A percentile compares a stretch with the other conserved stretches of the same genome.
phyloP scores from a whole-genome alignment of 768 basidiomycete genomes.

The Zangia roseola region DNA sequence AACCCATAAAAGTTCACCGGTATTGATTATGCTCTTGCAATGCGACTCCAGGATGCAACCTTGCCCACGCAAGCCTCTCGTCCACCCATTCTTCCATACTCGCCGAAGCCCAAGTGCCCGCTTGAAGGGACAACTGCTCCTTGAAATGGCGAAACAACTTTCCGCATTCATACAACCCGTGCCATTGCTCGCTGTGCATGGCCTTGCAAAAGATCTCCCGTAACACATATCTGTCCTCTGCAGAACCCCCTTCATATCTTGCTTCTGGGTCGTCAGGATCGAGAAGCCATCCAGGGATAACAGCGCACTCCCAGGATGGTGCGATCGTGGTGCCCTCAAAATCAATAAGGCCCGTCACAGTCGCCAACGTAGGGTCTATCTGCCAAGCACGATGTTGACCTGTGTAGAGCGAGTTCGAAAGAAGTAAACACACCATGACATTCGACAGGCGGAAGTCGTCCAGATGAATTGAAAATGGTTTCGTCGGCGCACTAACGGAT shows the following conservation, averaged over 20 bases:
- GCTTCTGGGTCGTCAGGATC: slow-evolving; percentile 10
- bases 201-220: not conserved
- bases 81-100: no score
- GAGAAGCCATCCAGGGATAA: slow-evolving; percentile 19
- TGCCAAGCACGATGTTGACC: not conserved
- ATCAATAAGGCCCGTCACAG: slow-evolving; percentile 9
- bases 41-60: no score
- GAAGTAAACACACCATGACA: not conserved
- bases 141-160: not conserved
- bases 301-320: slow-evolving; percentile 23
- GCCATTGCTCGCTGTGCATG: not conserved
- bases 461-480: not conserved
- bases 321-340: slow-evolving; percentile 19
- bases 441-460: slow-evolving; percentile 5
- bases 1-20: no score
- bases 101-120: no score
- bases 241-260: not conserved
- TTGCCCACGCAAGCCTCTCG: no score
- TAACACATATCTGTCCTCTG: not conserved
- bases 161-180: not conserved
- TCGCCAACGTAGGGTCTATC: not conserved
- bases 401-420: not conserved
- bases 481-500: not conserved
- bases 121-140: no score
- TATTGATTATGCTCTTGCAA: no score